Evolutionary conservation across 2,329 filamentous ascomycete genomes (phyloP), one percentile per base, ranked within the genome.

Genomic region (Diaporthe nobilis): DNA sequence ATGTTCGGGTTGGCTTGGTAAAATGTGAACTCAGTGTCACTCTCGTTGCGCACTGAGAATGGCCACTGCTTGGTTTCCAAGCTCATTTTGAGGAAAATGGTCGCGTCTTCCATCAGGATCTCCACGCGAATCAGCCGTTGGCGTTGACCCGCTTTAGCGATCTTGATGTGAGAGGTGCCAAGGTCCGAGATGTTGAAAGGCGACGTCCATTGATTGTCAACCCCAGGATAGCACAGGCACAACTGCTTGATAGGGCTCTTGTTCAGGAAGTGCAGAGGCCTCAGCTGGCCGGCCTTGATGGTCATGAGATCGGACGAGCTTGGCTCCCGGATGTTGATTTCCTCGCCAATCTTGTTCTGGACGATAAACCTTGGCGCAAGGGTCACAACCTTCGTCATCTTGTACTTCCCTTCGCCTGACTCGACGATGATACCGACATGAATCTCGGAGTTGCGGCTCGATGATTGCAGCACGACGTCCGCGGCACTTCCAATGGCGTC

Each of bases 21-120:
- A 86, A 99, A 99, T 67, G 96, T 93, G 84, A 98, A 98, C 82
- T 98, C 97, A 34, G 94, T 94, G 81, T 98, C 96, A 81, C 96
- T 98, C 86, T 98, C 97, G 82, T 99, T 99, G 78, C 97, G 94
- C 93, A 99, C 98, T 0, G 96, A 98, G 85, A 97, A 99, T 0
- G 97, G 97, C 97, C 97, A 99, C 82, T 98, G 95, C 84, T 97
- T 97, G 8, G 91, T 95, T 85, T 99, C 97, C 79, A 96, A 88
- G 81, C 92, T 97, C 75, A 99, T 90, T 81, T 98, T 95, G 47
- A 98, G 84, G 88, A 98, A 99, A 55, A 99, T 93, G 1, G 96
- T 98, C 0, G 96, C 95, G 77, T 94, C 92, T 83, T 99, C 97
- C 90, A 98, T 93, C 61, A 99, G 88, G 58, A 98, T 91, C 82